A percentile compares a stretch with the other conserved stretches of the same genome.
Evolutionary conservation across 257 asterid species (phyloP).

Genomic region (Capsicum baccatum): DNA sequence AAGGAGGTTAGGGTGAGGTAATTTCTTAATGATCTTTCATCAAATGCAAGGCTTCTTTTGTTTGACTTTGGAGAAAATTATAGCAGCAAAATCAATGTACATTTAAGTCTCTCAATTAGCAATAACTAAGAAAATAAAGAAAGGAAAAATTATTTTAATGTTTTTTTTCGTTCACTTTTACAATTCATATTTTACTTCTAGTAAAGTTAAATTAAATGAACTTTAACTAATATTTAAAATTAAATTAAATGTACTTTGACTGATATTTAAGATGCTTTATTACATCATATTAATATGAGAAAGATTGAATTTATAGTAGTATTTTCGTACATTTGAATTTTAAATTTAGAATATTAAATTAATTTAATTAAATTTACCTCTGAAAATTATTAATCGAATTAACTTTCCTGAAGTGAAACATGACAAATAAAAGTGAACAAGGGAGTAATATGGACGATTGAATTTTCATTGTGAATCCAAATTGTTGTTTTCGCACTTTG

Average conservation of each 20-base stretch:
- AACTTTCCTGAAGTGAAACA: neutral
- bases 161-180: neutral
- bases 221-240: neutral
- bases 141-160: neutral
- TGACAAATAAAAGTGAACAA: neutral
- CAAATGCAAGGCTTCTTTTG: constrained; percentile 45
- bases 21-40: constrained; percentile 40
- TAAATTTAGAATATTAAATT: neutral
- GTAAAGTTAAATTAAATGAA: no score
- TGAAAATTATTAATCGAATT: neutral
- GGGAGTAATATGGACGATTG: constrained; percentile 23
- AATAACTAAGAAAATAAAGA: constrained; percentile 26
- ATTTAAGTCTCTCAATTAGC: constrained; percentile 53
- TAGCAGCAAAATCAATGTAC: constrained; percentile 59
- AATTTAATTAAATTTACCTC: neutral
- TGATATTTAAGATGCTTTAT: neutral
- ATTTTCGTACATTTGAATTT: neutral
- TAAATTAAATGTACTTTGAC: neutral
- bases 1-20: constrained; percentile 19
- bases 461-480: constrained; percentile 35
- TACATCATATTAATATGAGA: neutral
- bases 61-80: constrained; percentile 61
- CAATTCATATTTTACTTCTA: neutral
- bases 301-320: neutral
- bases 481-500: constrained; percentile 28